These are phyloP conservation scores for Podila epigama DNA, from an alignment of 192 early-diverging fungal species.

Conservation along the genomic window DNA sequence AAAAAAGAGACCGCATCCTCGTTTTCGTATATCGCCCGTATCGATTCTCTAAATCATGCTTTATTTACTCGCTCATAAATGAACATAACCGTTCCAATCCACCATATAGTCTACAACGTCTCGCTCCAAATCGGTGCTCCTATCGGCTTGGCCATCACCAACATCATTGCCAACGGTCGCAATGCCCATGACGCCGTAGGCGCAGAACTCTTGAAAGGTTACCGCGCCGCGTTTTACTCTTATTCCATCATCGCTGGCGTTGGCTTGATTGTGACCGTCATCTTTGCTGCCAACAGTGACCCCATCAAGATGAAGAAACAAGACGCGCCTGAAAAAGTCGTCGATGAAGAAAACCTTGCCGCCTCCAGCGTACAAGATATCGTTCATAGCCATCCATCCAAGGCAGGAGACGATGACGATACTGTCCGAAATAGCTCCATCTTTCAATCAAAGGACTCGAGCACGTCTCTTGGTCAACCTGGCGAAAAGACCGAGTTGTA, in stretches of 20 bases:
- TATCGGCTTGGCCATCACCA: constrained; percentile 42
- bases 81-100: no score
- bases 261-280: constrained; percentile 11
- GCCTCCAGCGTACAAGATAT: no score
- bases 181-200: constrained; percentile 14
- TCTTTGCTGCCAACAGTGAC: constrained; percentile 19
- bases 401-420: constrained; percentile 11
- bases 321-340: not conserved
- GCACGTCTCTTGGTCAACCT: not conserved
- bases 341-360: constrained; percentile 2
- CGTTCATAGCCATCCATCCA: not conserved
- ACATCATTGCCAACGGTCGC: constrained; percentile 24
- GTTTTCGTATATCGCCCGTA: no score
- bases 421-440: not conserved
- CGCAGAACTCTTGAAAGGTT: constrained; percentile 6
- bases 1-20: no score
- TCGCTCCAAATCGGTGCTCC: constrained; percentile 38
- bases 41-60: no score
- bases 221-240: constrained; percentile 17
- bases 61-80: no score
- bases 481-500: constrained; percentile 9
- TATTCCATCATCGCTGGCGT: constrained; percentile 13
- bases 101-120: constrained; percentile 41
- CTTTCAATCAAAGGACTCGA: not conserved
- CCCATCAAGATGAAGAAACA: constrained; percentile 9